A percentile compares a stretch with the other conserved stretches of the same genome.
These are phyloP conservation scores for Circinella umbellata DNA, from an alignment of 371 early-diverging fungal genomes.

Conservation along the genomic window DNA sequence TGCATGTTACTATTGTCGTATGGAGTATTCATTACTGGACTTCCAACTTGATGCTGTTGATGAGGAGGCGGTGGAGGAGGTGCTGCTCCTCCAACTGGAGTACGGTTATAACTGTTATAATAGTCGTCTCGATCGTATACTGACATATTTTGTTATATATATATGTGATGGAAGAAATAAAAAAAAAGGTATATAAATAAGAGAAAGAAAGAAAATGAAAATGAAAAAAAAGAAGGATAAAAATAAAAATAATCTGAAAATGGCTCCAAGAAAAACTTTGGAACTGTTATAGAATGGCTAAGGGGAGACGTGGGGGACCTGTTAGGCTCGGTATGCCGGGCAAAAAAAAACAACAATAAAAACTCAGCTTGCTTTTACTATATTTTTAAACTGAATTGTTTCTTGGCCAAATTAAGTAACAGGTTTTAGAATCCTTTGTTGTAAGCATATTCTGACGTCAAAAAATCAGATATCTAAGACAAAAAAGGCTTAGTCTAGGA, in stretches of 20 bases:
- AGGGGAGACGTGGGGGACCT: too few relatives aligned
- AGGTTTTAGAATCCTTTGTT: neutral
- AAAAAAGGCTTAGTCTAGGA: neutral
- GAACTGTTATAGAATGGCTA: neutral
- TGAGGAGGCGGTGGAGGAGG: neutral
- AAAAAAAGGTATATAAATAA: conserved; percentile 1
- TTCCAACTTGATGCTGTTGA: neutral
- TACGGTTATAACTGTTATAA: conserved; percentile 1
- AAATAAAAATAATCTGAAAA: neutral
- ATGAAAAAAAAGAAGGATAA: neutral
- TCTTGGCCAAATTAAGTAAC: neutral
- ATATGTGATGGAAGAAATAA: neutral
- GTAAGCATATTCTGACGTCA: neutral
- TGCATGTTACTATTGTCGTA: conserved; percentile 9
- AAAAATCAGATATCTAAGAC: neutral
- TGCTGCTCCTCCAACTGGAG: neutral
- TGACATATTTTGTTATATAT: neutral
- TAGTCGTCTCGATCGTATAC: conserved; percentile 6
- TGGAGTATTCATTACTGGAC: neutral
- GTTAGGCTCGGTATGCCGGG: too few relatives aligned
- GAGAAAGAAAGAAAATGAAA: neutral
- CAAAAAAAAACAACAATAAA: too few relatives aligned
- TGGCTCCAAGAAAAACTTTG: neutral
- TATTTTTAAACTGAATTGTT: too few relatives aligned
- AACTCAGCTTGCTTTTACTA: too few relatives aligned